These are phyloP conservation scores for Solanum dulcamara DNA, from an alignment of 257 asterid species.

Conservation along the genomic window DNA sequence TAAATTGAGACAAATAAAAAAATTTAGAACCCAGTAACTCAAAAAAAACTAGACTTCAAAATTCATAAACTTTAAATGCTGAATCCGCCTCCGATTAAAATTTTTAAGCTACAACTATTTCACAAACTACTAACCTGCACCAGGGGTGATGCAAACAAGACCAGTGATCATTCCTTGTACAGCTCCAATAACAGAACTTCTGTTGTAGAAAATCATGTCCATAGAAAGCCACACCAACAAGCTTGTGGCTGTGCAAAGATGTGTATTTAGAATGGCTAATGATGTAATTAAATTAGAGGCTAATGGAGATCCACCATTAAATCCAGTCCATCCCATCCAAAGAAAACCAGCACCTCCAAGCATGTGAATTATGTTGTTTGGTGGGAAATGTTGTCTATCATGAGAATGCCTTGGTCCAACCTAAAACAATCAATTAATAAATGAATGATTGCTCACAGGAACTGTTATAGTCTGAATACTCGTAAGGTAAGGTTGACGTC, in stretches of 20 bases:
- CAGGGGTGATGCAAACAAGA: conserved; percentile 79
- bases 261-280: conserved; percentile 59
- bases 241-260: conserved; percentile 68
- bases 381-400: conserved; percentile 66
- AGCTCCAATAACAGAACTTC: conserved; percentile 70
- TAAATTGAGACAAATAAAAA: neutral
- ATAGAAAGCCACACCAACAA: conserved; percentile 63
- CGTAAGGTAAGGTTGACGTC: neutral
- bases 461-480: neutral
- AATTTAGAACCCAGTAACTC: neutral
- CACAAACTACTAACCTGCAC: conserved; percentile 24
- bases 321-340: conserved; percentile 84
- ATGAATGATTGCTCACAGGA: neutral
- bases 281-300: conserved; percentile 38
- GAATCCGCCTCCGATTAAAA: neutral
- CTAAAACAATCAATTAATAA: conserved; percentile 8
- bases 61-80: neutral
- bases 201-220: conserved; percentile 43
- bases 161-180: conserved; percentile 83
- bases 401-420: conserved; percentile 56
- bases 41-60: neutral
- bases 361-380: conserved; percentile 65
- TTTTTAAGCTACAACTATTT: too few relatives aligned
- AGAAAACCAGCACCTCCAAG: conserved; percentile 71
- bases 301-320: conserved; percentile 66